A percentile compares a stretch with the other conserved stretches of the same genome.
Conservation (phyloP, 208 protist species). For the Leishmania aethiopica region DNA sequence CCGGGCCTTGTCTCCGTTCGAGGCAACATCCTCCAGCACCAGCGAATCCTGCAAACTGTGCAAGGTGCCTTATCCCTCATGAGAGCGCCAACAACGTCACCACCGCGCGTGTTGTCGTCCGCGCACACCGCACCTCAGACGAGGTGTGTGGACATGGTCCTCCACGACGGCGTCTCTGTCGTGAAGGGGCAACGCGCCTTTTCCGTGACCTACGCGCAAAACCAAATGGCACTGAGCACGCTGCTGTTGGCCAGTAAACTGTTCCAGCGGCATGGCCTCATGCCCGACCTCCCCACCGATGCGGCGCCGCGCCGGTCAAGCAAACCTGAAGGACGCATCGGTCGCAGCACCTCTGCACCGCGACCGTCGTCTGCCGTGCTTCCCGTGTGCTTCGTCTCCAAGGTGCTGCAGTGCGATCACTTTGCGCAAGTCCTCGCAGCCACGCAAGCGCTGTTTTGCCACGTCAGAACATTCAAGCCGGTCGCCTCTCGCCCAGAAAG, state of each 20-base stretch:
- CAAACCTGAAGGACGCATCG: not conserved
- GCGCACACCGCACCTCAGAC: not conserved
- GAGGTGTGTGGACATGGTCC: slow-evolving; percentile 47
- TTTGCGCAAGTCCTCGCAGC: slow-evolving; percentile 38
- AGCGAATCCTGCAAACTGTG: slow-evolving; percentile 23
- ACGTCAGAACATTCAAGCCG: slow-evolving; percentile 47
- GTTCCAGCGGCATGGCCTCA: slow-evolving; percentile 29
- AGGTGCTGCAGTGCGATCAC: slow-evolving; percentile 61
- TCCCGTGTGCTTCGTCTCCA: slow-evolving; percentile 66
- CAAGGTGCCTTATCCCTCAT: not conserved
- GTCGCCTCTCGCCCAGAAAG: slow-evolving; percentile 43
- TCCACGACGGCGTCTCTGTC: slow-evolving; percentile 82
- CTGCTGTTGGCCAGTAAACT: slow-evolving; percentile 57
- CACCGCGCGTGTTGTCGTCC: not conserved
- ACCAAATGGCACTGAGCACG: slow-evolving; percentile 70
- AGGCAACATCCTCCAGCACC: slow-evolving; percentile 61
- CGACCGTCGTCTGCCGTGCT: not conserved
- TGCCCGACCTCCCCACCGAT: not conserved
- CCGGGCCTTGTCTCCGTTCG: slow-evolving; percentile 33
- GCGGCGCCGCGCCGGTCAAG: not conserved
- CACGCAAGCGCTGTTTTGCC: slow-evolving; percentile 37
- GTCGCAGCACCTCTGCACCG: not conserved
- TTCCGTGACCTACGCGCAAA: slow-evolving; percentile 79
- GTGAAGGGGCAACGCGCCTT: slow-evolving; percentile 55
- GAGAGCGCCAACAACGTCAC: not conserved